Evolutionary conservation across 768 basidiomycete species (phyloP), one percentile per base, ranked within the genome.

Genomic region (Cystobasidium onofrii): DNA sequence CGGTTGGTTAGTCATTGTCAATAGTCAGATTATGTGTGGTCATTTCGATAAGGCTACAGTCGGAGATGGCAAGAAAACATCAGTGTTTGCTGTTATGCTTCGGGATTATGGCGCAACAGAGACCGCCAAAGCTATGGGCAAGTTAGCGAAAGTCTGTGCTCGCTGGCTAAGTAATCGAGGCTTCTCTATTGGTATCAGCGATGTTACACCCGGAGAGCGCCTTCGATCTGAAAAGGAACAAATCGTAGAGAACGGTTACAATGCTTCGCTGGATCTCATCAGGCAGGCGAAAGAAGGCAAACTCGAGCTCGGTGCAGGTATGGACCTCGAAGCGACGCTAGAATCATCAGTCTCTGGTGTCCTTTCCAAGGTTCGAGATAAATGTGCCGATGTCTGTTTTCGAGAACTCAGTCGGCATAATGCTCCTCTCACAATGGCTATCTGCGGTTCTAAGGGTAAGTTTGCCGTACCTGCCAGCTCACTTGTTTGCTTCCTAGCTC

Each of bases 21-120:
- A 98, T 81, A 92, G 90, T 79, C 94, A 99, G 82, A 92, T 99
- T 78, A 99, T 98, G 92, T 97, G 94, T 78, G 96, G 96, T 54
- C 90, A 92, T 18, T 95, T 98, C 88, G 96, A 99, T 83, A 99
- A 99, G 83, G 90, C 91, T 18, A 97, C 92, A 0, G 89, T 98
- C 1, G 96, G 96, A 67, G 90, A 91, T 77, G 96, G 96, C 65
- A 99, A 99, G 86, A 98, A 99, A 85, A 98, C 97, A 80, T 96
- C 93, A 1, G 92, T 99, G 52, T 99, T 98, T 79, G 95, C 95
- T 76, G 91, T 97, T 54, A 98, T 99, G 77, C 86, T 97, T 83
- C 85, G 95, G 73, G 96, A 99, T 81, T 98, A 96, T 81, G 96
- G 96, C 3, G 86, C 92, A 7, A 88, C 95, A 77, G 94, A 92